phyloP scores from a whole-genome alignment of 139 green algal species.

The Deuterostichococcus epilithicus region DNA sequence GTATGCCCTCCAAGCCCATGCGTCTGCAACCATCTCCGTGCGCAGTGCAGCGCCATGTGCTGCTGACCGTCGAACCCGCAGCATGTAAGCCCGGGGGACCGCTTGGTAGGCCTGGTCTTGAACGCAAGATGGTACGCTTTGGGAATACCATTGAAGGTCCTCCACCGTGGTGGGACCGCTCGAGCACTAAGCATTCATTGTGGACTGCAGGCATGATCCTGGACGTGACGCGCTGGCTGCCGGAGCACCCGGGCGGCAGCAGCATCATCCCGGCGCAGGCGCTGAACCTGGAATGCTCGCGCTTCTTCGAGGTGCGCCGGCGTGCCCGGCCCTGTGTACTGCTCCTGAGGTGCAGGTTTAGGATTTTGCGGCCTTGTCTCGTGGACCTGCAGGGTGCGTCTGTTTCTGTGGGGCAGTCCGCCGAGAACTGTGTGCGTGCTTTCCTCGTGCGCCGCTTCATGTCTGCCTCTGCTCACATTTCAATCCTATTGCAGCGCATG shows the following conservation, averaged over 20 bases:
- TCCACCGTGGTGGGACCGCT: too few species aligned
- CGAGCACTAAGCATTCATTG: too few species aligned
- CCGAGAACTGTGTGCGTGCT: too few species aligned
- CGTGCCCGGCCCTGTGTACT: neutral
- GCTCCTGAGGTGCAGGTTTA: neutral
- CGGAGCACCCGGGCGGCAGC: slow-evolving; percentile 65
- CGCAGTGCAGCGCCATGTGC: too few species aligned
- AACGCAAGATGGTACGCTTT: too few species aligned
- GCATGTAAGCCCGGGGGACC: too few species aligned
- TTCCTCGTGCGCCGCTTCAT: neutral
- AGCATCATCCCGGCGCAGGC: slow-evolving; percentile 68
- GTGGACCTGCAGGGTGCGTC: too few species aligned
- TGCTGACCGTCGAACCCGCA: too few species aligned
- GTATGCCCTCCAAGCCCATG: neutral
- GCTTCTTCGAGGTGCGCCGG: slow-evolving; percentile 51
- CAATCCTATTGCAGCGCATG: neutral
- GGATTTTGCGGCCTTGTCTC: neutral
- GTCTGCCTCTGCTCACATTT: neutral
- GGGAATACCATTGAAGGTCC: too few species aligned
- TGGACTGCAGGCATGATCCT: slow-evolving; percentile 55
- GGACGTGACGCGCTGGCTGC: slow-evolving; percentile 66
- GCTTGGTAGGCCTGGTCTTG: too few species aligned
- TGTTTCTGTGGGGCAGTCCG: too few species aligned
- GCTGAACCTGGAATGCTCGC: slow-evolving; percentile 56
- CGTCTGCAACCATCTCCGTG: too few species aligned